These are phyloP conservation scores for Hyparrhenia diplandra DNA, from an alignment of 176 grass and related monocot species.

Conservation along the genomic window DNA sequence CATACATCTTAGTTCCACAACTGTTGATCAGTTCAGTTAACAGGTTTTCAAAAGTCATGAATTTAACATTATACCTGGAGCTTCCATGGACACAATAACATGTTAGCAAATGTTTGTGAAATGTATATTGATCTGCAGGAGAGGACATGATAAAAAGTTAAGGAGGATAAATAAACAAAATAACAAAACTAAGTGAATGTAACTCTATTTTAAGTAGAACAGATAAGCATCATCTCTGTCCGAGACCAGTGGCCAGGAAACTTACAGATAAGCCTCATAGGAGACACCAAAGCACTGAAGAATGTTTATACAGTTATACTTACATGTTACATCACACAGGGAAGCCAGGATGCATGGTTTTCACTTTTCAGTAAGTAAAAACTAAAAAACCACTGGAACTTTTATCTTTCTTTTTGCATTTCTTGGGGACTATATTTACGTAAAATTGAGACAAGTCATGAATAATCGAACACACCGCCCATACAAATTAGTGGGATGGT, in stretches of 20 bases:
- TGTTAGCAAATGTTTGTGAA: no score
- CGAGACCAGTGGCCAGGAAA: not conserved
- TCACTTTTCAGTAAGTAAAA: not conserved
- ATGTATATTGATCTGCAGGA: not conserved
- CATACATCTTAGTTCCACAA: conserved; percentile 2
- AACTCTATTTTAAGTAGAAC: not conserved
- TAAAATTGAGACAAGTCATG: not conserved
- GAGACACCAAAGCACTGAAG: not conserved
- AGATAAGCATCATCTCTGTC: not conserved
- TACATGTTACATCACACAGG: not conserved
- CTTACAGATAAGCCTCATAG: not conserved
- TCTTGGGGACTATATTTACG: not conserved
- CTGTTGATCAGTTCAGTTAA: no score
- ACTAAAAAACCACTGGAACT: not conserved
- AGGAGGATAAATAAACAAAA: not conserved
- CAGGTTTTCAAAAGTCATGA: no score
- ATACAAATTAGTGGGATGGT: not conserved
- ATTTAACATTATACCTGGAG: no score
- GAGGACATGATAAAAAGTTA: not conserved
- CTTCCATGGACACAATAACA: no score
- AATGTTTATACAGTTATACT: not conserved
- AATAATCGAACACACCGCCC: not conserved
- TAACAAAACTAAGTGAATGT: not conserved
- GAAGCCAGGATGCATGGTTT: conserved; percentile 8
- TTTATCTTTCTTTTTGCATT: not conserved